These are phyloP conservation scores for Hyparrhenia diplandra DNA, from an alignment of 176 grass and related monocot genomes.

Conservation along the genomic window DNA sequence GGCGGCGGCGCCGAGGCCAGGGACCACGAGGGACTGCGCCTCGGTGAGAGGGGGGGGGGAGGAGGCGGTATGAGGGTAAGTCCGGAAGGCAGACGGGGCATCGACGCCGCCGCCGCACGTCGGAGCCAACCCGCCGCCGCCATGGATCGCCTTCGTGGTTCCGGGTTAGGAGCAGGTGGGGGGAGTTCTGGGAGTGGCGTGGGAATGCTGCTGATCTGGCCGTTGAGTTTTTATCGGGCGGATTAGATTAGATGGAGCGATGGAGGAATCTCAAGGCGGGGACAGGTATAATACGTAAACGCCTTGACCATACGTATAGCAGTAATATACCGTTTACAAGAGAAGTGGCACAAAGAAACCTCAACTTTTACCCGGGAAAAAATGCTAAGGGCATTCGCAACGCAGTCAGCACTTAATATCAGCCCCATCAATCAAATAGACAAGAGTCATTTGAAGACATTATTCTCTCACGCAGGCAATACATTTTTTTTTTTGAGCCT, in stretches of 20 bases:
- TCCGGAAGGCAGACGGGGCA: slow-evolving; percentile 34
- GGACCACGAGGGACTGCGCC: slow-evolving; percentile 29
- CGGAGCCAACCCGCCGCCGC: slow-evolving; percentile 45
- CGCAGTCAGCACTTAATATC: too few species aligned
- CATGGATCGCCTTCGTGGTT: slow-evolving; percentile 28
- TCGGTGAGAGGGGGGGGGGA: not conserved
- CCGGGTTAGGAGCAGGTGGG: not conserved
- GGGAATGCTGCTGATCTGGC: slow-evolving; percentile 3
- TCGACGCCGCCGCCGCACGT: slow-evolving; percentile 33
- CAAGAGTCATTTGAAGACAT: too few species aligned
- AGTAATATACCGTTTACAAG: not conserved
- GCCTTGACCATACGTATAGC: not conserved
- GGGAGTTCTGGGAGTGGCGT: not conserved
- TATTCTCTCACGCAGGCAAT: too few species aligned
- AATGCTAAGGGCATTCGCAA: too few species aligned
- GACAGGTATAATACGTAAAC: not conserved
- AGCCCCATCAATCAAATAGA: too few species aligned
- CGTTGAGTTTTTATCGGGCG: slow-evolving; percentile 16
- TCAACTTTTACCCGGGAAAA: not conserved
- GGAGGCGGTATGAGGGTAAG: slow-evolving; percentile 7
- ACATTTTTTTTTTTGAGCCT: too few species aligned
- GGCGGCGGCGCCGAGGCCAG: slow-evolving; percentile 25
- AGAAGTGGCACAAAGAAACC: not conserved
- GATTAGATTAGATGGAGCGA: not conserved
- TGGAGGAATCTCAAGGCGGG: not conserved